Evolutionary conservation across 1,139 yeast genomes (phyloP), one percentile per base, ranked within the genome.

Genomic region (Sugiyamaella neomexicana): DNA sequence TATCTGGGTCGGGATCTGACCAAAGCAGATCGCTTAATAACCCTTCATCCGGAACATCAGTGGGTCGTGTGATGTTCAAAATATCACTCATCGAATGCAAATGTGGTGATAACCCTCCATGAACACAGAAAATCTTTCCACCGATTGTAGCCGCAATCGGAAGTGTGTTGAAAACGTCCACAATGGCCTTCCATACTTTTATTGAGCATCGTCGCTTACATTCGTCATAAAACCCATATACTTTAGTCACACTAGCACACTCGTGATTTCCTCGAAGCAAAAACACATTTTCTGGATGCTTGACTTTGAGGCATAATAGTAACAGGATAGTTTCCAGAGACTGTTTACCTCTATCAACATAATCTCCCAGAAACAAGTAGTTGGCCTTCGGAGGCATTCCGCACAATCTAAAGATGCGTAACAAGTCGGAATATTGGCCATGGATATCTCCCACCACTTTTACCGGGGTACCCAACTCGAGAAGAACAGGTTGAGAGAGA

Each of bases 81-180:
- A 89, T 85, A 66, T 87, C 93, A 51, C 77, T 77, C 71, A 89
- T 73, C 60, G 80, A 79, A 15, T 75, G 75, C 62, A 89, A 76
- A 54, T 83, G 83, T 1, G 96, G 96, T 0, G 95, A 87, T 46
- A 89, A 76, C 2, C 96, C 96, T 34, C 96, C 96, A 72, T 89
- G 96, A 55, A 89, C 88, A 72, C 96, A 88, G 63, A 89, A 89
- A 42, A 89, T 87, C 68, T 85, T 85, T 61, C 88, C 91, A 51
- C 87, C 89, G 63, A 89, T 85, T 3, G 89, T 82, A 3, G 96
- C 96, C 5, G 96, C 96, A 55, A 88, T 82, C 1, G 96, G 96
- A 60, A 89, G 75, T 10, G 90, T 83, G 70, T 88, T 89, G 76
- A 89, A 89, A 1, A 86, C 95, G 69, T 89, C 96, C 56, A 89